Conservation (phyloP, 306 rosid genomes). For the Mimosa bimucronata region DNA sequence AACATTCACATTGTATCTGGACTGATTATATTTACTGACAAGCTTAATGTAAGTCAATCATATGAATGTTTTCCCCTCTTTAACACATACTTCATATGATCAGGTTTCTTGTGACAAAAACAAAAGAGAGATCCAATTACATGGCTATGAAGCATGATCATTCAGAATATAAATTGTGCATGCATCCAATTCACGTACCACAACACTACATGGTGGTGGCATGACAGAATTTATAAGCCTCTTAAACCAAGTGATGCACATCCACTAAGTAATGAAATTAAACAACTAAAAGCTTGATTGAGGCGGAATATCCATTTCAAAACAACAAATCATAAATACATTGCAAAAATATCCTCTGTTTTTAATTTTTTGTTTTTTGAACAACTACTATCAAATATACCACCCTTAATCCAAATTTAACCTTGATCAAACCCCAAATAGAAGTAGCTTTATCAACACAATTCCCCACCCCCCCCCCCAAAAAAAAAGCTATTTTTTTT, state of each 20-base stretch:
- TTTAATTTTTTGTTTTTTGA: background rate
- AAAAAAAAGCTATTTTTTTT: background rate
- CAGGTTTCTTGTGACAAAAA: background rate
- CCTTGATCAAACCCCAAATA: background rate
- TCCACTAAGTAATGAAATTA: background rate
- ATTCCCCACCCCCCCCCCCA: background rate
- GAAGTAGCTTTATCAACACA: background rate
- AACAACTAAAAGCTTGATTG: constrained; percentile 9
- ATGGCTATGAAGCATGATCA: background rate
- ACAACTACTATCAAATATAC: background rate
- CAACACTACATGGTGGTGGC: background rate
- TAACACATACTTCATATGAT: background rate
- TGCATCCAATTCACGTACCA: background rate
- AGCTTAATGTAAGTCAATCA: background rate
- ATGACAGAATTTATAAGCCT: background rate
- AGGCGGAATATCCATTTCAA: constrained; percentile 18
- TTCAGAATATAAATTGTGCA: background rate
- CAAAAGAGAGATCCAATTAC: background rate
- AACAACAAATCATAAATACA: background rate
- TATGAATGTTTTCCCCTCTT: background rate
- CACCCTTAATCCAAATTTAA: background rate
- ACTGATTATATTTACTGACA: background rate
- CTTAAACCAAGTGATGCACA: background rate
- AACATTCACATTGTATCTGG: background rate
- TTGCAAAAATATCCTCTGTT: background rate